phyloP scores from a whole-genome alignment of 306 rosid genomes.

The Sicyos baderoa region DNA sequence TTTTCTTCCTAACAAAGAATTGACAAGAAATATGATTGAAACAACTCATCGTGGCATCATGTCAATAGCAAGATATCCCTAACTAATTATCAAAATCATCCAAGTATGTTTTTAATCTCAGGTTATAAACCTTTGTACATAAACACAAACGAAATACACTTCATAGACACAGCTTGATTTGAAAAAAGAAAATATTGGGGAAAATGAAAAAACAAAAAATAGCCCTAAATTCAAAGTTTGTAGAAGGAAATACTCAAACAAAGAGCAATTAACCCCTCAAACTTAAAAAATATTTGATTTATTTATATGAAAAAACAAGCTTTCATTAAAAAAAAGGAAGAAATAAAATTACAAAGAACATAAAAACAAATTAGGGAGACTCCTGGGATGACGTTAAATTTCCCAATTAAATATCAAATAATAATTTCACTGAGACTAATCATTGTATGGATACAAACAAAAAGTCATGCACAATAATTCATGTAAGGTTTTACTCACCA shows the following conservation, averaged over 20 bases:
- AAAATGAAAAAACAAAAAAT: not conserved
- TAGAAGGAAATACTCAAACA: not conserved
- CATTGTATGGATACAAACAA: not conserved
- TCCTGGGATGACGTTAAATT: not conserved
- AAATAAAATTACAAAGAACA: no score
- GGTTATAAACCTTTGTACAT: not conserved
- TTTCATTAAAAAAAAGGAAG: not conserved
- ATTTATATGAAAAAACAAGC: no score
- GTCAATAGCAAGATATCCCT: not conserved
- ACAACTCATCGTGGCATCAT: conserved; percentile 7
- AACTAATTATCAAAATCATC: not conserved
- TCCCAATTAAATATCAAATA: not conserved
- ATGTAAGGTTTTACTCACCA: not conserved
- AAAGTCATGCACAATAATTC: not conserved
- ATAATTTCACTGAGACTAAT: not conserved
- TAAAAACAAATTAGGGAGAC: no score
- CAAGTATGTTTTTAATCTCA: not conserved
- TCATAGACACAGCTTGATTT: not conserved
- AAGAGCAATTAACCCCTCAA: not conserved
- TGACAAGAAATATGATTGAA: conserved; percentile 30
- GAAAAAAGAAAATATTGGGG: not conserved
- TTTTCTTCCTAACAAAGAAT: conserved; percentile 76
- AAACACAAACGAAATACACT: conserved; percentile 6
- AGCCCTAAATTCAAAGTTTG: not conserved
- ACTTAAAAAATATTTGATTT: not conserved